Percentiles rank a stretch among this genome's conserved stretches.
phyloP scores from a whole-genome alignment of 805 yeast species.

The Metschnikowia cubensis region DNA sequence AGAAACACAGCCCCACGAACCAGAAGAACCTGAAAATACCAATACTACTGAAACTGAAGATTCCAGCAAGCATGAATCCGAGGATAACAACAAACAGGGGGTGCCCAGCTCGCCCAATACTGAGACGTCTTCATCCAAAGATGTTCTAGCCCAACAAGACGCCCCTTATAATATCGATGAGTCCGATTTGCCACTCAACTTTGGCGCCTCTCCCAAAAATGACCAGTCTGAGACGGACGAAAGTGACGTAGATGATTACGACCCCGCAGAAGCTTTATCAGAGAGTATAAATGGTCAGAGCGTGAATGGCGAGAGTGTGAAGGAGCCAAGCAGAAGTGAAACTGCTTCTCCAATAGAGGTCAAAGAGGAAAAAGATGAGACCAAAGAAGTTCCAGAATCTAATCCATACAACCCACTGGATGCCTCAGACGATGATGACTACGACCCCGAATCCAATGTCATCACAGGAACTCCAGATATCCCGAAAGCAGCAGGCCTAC shows the following conservation, averaged over 20 bases:
- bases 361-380: background rate
- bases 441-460: constrained; percentile 13
- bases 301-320: too few relatives aligned
- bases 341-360: background rate
- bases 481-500: constrained; percentile 1
- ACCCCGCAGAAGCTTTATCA: constrained; percentile 2
- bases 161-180: background rate
- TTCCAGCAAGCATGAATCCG: background rate
- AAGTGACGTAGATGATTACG: constrained; percentile 1
- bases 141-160: background rate
- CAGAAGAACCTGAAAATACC: background rate
- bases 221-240: background rate
- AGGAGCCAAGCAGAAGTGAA: background rate
- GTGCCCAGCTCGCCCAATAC: background rate
- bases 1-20: background rate
- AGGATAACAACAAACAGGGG: background rate
- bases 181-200: background rate
- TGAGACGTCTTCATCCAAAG: too few relatives aligned
- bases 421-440: constrained; percentile 13
- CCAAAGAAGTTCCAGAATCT: too few relatives aligned
- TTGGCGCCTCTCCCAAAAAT: background rate
- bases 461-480: background rate
- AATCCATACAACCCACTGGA: background rate
- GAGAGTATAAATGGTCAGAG: background rate
- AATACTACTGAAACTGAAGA: too few relatives aligned